Evolutionary conservation across 176 grass and related monocot genomes (phyloP), one percentile per base, ranked within the genome.

Genomic region (Aegilops umbellulata): DNA sequence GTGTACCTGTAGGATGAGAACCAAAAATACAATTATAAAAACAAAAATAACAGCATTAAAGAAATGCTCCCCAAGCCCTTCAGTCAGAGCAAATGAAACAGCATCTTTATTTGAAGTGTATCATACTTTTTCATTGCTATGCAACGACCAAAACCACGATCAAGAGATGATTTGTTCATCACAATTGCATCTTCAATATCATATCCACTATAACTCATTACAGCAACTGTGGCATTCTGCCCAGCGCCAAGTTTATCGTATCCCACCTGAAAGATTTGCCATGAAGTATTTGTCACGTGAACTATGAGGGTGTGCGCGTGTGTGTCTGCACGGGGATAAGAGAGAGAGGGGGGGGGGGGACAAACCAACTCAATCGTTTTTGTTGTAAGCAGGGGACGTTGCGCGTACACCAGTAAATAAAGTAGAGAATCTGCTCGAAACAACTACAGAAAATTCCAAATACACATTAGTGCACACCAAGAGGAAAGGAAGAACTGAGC

Each of bases 171-270:
- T 82, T 98, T 98, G 77, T 98, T 98, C 96, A 98, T 95, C 32
- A 98, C 96, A 89, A 98, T 98, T 60, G 96, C 96, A 92, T 98
- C 96, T 89, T 98, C 96, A 86, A 98, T 98, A 86, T 98, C 96
- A 26, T 98, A 98, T 55, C 96, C 96, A 89, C 91, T 98, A 61
- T 92, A 98, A 88, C 96, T 87, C 93, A 98, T 98, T 49, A 98
- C 93, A 58, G 96, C 96, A 55, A 98, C 96, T 80, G 93, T 94
- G 32, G 96, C 96, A 89, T 98, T 98, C 90, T 98, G 93, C 47
- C 96, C 96, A 77, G 92, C 96, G 49, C 96, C 93, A 12, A 95
- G 93, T 75, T 95, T 95, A 84, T 98, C 96, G 39, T 92, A 98
- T 46, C 93, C 96, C 29, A 94, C 88, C 93, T 98, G 92, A 84